Evolutionary conservation across 495 filamentous ascomycete genomes (phyloP).

Genomic region (Cercophora newfieldiana): DNA sequence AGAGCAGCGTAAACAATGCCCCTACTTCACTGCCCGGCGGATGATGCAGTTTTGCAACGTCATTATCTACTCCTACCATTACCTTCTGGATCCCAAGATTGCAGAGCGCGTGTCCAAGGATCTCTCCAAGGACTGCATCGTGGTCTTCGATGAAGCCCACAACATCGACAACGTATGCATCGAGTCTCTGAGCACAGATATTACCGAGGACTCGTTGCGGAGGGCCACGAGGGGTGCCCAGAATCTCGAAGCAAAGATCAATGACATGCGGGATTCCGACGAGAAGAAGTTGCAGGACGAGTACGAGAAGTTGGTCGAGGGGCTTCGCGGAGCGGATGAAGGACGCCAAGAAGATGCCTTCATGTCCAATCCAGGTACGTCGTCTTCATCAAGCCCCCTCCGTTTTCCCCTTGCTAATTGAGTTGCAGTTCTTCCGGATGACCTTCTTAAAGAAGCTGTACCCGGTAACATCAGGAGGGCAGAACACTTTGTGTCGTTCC

Average conservation of each 20-base stretch:
- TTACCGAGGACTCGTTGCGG: constrained; percentile 89
- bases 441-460: constrained; percentile 87
- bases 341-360: constrained; percentile 90
- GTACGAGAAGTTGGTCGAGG: constrained; percentile 94
- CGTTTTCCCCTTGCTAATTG: neutral
- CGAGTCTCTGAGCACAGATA: constrained; percentile 92
- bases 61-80: constrained; percentile 99
- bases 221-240: constrained; percentile 85
- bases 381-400: neutral
- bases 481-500: constrained; percentile 93
- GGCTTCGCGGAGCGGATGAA: constrained; percentile 82
- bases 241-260: constrained; percentile 86
- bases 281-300: constrained; percentile 91
- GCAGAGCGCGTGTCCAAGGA: constrained; percentile 95
- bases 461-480: constrained; percentile 95
- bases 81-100: constrained; percentile 96
- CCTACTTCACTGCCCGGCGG: constrained; percentile 90
- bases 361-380: constrained; percentile 81
- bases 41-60: constrained; percentile 99
- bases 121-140: constrained; percentile 95
- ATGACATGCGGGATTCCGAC: constrained; percentile 89
- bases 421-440: constrained; percentile 66
- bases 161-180: constrained; percentile 99
- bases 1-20: constrained; percentile 93
- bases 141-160: constrained; percentile 98